phyloP scores from a whole-genome alignment of 257 asterid species.

The Ajuga chamaepitys region DNA sequence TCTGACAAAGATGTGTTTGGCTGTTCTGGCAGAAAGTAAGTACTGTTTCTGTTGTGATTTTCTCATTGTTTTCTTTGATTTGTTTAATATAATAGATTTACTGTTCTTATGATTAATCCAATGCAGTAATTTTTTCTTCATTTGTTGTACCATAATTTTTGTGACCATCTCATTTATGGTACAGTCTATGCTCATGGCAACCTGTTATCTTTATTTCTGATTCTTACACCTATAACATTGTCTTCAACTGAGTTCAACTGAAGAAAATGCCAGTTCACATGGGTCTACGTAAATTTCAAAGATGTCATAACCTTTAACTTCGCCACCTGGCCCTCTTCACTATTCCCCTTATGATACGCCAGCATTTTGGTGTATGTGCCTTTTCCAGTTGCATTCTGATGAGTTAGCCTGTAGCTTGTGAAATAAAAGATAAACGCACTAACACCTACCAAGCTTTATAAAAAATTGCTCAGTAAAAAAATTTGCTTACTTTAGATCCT shows the following conservation, averaged over 20 bases:
- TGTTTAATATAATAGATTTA: neutral
- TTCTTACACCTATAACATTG: neutral
- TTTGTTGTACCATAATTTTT: neutral
- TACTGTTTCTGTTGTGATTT: conserved; percentile 5
- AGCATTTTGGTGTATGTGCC: neutral
- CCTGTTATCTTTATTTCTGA: neutral
- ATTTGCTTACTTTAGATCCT: neutral
- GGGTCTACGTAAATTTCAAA: neutral
- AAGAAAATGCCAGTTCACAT: neutral
- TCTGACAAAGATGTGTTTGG: conserved; percentile 23
- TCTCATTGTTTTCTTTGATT: conserved; percentile 3
- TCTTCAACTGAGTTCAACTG: neutral
- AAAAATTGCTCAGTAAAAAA: neutral
- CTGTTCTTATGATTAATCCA: neutral
- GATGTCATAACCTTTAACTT: conserved; percentile 4
- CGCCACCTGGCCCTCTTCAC: neutral
- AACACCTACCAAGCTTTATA: neutral
- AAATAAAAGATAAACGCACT: neutral
- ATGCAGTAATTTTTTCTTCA: neutral
- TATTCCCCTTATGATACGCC: neutral
- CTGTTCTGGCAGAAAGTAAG: conserved; percentile 37
- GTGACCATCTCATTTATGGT: neutral
- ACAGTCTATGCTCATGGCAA: neutral
- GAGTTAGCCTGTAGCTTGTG: neutral
- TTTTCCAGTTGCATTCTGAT: neutral